These are phyloP conservation scores for Paramecium primaurelia DNA, from an alignment of 73 alveolate genomes.

Conservation along the genomic window DNA sequence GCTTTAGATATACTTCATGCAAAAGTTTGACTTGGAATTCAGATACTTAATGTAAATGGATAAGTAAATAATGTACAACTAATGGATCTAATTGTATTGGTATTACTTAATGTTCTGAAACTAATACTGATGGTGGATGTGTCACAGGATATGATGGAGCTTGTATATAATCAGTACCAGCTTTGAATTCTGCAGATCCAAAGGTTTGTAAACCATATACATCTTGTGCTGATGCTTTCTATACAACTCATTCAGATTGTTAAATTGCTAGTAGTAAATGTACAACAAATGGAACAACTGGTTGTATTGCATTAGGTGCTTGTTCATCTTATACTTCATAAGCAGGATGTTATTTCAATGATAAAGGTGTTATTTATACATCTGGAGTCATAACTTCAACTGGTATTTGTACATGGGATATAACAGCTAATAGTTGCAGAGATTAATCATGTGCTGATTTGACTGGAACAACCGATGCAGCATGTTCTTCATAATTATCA, in stretches of 20 bases:
- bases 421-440: background rate
- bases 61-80: background rate
- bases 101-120: background rate
- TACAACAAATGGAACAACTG: slow-evolving; percentile 26
- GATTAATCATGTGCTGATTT: background rate
- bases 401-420: background rate
- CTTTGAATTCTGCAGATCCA: background rate
- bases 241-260: background rate
- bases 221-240: background rate
- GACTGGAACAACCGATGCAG: background rate
- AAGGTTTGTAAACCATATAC: background rate
- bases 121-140: background rate
- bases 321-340: background rate
- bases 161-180: background rate
- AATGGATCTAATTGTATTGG: background rate
- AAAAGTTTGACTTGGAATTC: background rate
- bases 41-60: background rate
- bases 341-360: background rate
- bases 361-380: background rate
- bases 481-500: background rate
- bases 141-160: slow-evolving; percentile 14
- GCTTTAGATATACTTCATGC: background rate
- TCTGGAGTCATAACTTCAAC: background rate
- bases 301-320: background rate
- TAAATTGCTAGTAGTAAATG: background rate